Evolutionary conservation across 441 rosid species (phyloP), one percentile per base, ranked within the genome.

Genomic region (Melastoma candidum): DNA sequence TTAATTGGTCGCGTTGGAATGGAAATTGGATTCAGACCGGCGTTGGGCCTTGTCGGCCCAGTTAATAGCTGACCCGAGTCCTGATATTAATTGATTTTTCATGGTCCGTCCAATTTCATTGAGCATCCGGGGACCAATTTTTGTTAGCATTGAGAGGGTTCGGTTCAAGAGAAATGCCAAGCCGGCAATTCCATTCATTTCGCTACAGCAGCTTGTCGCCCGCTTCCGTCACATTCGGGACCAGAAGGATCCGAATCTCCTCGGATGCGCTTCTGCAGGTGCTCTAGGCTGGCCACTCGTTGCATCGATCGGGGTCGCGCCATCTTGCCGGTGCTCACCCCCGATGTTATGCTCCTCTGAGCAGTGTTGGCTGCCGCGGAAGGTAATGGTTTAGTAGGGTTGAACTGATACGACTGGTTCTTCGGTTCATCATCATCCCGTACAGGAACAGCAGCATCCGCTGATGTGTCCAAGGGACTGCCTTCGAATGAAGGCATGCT

Each of bases 221-320:
- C 41, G 10, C 7, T 71, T 12, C 62, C 71, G 11, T 72, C 75
- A 13, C 75, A 53, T 61, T 59, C 58, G 0, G 64, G 61, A n/a
- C 44, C 57, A 22, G 54, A 25, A 29, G 73, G 63, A 56, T 54
- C 64, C 7, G 26, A 60, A 2, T 56, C 64, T 3, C 81, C 75
- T 11, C 86, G 72, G 49, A 88, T 84, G 57, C 83, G 80, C 71
- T 92, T 88, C 67, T 92, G 95, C 71, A 88, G 65, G 66, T 79
- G 90, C 75, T 88, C 97, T 77, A 92, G 81, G 76, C 95, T 92
- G 48, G 86, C 85, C 59, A 92, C 90, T 75, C 95, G 72, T 53
- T 65, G 87, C 84, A 92, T 39, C 4, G 95, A 88, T 64, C 76
- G 70, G 44, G 92, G 68, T 64, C 79, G 68, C 51, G 74, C 89